Conservation (phyloP, 208 protist species). For the Herpetomonas tarakana region DNA sequence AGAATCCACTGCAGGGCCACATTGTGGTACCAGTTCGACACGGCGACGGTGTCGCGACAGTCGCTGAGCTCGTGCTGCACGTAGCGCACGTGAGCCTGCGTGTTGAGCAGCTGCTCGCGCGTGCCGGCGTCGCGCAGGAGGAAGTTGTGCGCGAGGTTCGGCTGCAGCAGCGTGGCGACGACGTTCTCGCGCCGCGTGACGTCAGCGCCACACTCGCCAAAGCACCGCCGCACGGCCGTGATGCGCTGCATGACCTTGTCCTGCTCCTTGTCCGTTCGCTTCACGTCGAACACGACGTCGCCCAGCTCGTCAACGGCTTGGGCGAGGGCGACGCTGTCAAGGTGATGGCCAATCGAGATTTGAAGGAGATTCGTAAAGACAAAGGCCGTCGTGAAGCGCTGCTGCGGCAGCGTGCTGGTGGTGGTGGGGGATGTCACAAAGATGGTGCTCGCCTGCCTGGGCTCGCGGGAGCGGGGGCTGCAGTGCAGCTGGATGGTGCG, state of each 20-base stretch:
- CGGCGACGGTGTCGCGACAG: constrained; percentile 74
- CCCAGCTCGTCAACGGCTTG: constrained; percentile 60
- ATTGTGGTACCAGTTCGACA: constrained; percentile 89
- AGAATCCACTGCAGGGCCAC: constrained; percentile 68
- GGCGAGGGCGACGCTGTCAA: constrained; percentile 74
- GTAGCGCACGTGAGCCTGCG: constrained; percentile 57
- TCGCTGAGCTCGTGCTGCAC: constrained; percentile 74
- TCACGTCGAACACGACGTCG: constrained; percentile 65
- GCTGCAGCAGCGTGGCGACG: constrained; percentile 59
- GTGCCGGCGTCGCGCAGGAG: constrained; percentile 46
- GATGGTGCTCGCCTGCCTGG: background rate
- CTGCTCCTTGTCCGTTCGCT: constrained; percentile 33
- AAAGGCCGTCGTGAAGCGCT: constrained; percentile 62
- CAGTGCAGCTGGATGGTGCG: constrained; percentile 78
- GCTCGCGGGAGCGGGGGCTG: constrained; percentile 8
- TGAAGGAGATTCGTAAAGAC: constrained; percentile 74
- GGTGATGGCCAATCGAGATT: constrained; percentile 74
- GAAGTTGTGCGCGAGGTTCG: constrained; percentile 50
- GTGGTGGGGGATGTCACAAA: background rate
- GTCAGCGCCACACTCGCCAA: constrained; percentile 79
- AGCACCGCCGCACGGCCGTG: constrained; percentile 74
- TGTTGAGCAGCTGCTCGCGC: constrained; percentile 56
- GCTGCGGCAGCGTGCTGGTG: constrained; percentile 1
- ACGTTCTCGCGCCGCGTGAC: constrained; percentile 66
- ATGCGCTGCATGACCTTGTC: constrained; percentile 74